Evolutionary conservation across 2,329 filamentous ascomycete species (phyloP).

Genomic region (Domatiomyces catenatus): DNA sequence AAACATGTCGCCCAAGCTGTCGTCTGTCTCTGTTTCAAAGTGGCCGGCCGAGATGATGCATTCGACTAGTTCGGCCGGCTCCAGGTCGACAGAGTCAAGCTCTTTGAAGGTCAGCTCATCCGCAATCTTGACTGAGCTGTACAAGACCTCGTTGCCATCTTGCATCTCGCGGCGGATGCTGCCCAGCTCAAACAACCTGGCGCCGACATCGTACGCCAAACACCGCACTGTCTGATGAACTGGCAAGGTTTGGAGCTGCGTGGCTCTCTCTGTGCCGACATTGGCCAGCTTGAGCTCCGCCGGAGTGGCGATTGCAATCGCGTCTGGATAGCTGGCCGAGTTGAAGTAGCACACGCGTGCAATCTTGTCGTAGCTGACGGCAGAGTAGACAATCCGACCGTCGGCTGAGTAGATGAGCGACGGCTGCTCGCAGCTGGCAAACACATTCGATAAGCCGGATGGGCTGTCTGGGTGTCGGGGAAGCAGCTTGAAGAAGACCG

Average conservation of each 20-base stretch:
- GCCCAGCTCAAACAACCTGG: slow-evolving; percentile 74
- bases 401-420: slow-evolving; percentile 85
- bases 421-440: slow-evolving; percentile 86
- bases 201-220: slow-evolving; percentile 64
- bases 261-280: slow-evolving; percentile 72
- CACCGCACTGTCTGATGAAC: slow-evolving; percentile 72
- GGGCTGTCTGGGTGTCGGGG: slow-evolving; percentile 36
- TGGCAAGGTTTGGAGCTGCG: slow-evolving; percentile 67
- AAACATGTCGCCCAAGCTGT: slow-evolving; percentile 51
- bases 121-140: slow-evolving; percentile 71
- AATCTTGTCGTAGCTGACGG: slow-evolving; percentile 77
- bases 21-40: slow-evolving; percentile 25
- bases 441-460: slow-evolving; percentile 58
- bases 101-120: slow-evolving; percentile 79
- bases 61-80: slow-evolving; percentile 63
- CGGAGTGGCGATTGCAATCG: slow-evolving; percentile 66
- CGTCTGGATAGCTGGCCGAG: slow-evolving; percentile 60
- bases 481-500: slow-evolving; percentile 65
- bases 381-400: slow-evolving; percentile 78
- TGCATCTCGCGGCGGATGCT: slow-evolving; percentile 62
- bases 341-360: slow-evolving; percentile 72
- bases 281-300: slow-evolving; percentile 61
- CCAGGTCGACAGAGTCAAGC: slow-evolving; percentile 54
- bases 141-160: slow-evolving; percentile 57
- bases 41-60: slow-evolving; percentile 66